Evolutionary conservation across 2,329 filamentous ascomycete species (phyloP), one percentile per base, ranked within the genome.

Genomic region (Fusarium buxicola): DNA sequence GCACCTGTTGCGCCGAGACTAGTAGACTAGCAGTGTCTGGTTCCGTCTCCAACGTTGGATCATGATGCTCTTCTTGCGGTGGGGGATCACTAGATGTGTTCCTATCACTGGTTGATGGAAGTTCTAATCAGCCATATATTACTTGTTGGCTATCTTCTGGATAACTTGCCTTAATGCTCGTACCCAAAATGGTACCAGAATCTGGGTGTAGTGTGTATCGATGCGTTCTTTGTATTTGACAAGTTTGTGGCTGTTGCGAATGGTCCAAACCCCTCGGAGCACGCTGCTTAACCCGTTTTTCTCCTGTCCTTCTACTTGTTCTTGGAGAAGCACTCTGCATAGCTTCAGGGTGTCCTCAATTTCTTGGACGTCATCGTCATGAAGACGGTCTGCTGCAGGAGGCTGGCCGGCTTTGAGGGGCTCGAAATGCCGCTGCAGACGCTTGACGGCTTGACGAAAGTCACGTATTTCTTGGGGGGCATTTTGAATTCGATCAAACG

Each of bases 391-490:
- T 7, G n/a, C n/a, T 2, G 30, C 13, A 4, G 32, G 12, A 11
- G 11, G 48, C 12, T 9, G 27, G n/a, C 24, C 52, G 4, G 34
- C 30, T 5, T 50, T 31, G n/a, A 59, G 35, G 15, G 36, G 25
- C 35, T 59, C 45, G 10, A 59, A 39, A 34, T 57, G 56, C 2
- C 52, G 56, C 21, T 56, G 45, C 16, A 59, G 52, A 3, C 56
- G 56, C 28, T 46, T 12, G 16, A 36, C 56, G 21, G 52, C 18
- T 24, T 44, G 52, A 13, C 45, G 52, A 28, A 59, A 59, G 45
- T 59, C 56, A 11, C 45, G 41, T 16, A 59, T 27, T 24, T 59
- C 56, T 16, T 32, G 52, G 21, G 56, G 56, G 8, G 56, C 52
- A 25, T 59, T 59, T 41, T 59, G 46, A 15, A 57, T 16, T 2